Evolutionary conservation across 2,329 filamentous ascomycete genomes (phyloP), one percentile per base, ranked within the genome.

Genomic region (Myriangium duriaei): DNA sequence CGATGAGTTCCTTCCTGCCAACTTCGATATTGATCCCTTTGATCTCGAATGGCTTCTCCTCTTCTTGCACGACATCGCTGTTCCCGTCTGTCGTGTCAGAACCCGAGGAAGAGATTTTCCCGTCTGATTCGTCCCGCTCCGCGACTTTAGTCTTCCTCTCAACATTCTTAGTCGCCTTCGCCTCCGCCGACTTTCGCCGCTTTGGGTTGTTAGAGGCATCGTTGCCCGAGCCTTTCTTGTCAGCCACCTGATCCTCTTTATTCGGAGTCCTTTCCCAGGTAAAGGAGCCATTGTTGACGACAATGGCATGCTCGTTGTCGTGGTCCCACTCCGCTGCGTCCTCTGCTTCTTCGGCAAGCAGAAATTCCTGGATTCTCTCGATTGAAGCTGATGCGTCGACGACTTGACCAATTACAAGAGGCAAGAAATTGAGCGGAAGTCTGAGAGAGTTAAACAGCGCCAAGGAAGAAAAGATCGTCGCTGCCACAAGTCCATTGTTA

Each of bases 401-500:
- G 1, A 86, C 75, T 56, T 93, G 86, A 19, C 86, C 83, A 48
- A 96, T 78, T 30, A 95, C 82, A 45, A 94, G 62, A 0, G 88
- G 88, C 2, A 96, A 66, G 51, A 95, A 61, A 53, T 94, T 96
- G 37, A 98, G 71, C 1, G 91, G 91, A 58, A 95, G 74, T 30
- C 91, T 77, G 30, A 98, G 69, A 4, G 81, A 78, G 57, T 96
- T 96, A 70, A 96, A 98, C 5, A 96, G 63, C 0, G 88, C 88
- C 11, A 96, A 69, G 0, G 88, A 96, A 0, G 88, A 95, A 63
- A 98, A 96, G 24, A 96, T 72, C 15, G 77, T 68, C 0, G 86
- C 84, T 0, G 91, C 78, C 1, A 74, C 66, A 12, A 96, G 69
- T 17, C 58, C 57, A 48, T 86, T 79, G 41, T 80, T 67, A 1